phyloP scores from a whole-genome alignment of 75 land plant genomes.

The Chamaecyparis obtusa region DNA sequence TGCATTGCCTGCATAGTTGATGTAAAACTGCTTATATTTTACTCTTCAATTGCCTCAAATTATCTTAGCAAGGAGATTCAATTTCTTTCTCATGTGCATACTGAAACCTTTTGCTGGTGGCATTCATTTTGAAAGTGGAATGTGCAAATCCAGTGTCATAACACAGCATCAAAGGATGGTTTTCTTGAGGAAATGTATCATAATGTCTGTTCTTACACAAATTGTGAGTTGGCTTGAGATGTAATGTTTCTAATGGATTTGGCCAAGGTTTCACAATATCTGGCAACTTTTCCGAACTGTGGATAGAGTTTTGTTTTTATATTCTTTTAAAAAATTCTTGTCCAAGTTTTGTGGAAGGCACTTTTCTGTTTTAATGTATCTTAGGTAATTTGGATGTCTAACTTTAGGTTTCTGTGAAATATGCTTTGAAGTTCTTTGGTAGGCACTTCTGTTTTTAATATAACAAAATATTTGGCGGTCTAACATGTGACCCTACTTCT shows the following conservation, averaged over 20 bases:
- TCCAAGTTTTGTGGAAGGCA: neutral
- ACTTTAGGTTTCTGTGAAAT: neutral
- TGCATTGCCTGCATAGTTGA: conserved; percentile 2
- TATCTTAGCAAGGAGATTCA: neutral
- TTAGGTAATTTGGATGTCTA: neutral
- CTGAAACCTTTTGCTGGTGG: neutral
- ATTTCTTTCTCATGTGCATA: neutral
- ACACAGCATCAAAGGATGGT: neutral
- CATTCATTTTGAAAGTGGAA: conserved; percentile 6
- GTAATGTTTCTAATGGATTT: neutral
- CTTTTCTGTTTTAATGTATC: neutral
- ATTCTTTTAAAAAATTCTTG: neutral
- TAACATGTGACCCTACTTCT: neutral
- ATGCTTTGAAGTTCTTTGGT: neutral
- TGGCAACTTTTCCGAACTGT: neutral
- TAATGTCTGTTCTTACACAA: neutral
- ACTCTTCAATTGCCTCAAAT: neutral
- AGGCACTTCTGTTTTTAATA: neutral
- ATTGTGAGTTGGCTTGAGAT: neutral
- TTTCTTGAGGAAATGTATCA: neutral
- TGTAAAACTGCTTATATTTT: neutral
- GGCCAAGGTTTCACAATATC: neutral
- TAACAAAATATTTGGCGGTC: neutral
- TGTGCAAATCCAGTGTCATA: conserved; percentile 6
- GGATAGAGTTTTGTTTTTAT: neutral